phyloP scores from a whole-genome alignment of 495 filamentous ascomycete genomes.

The Aspergillus baeticus region DNA sequence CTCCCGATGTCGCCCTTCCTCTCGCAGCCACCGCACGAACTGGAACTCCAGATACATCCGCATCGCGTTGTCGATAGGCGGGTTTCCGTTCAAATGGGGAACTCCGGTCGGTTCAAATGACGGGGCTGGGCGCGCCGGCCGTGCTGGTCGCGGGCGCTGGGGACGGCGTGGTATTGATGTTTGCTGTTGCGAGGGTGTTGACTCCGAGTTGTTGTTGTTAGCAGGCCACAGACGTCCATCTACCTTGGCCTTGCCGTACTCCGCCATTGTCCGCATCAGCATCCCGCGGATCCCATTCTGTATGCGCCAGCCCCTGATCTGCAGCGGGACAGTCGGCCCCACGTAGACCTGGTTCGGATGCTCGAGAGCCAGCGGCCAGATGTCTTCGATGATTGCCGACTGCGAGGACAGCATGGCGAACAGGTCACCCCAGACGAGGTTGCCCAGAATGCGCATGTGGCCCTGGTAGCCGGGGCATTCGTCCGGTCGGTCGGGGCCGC shows the following conservation, averaged over 20 bases:
- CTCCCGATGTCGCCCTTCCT: not conserved
- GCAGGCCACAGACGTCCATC: not conserved
- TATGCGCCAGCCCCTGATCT: conserved; percentile 20
- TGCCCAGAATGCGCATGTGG: conserved; percentile 31
- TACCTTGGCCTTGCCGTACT: conserved; percentile 1
- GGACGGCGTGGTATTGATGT: too few species aligned
- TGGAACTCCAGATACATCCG: not conserved
- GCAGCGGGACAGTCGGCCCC: conserved; percentile 25
- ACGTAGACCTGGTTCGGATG: conserved; percentile 36
- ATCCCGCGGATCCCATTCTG: conserved; percentile 20
- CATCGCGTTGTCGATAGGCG: not conserved
- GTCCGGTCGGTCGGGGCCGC: conserved; percentile 15
- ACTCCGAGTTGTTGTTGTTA: too few species aligned
- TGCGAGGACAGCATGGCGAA: conserved; percentile 20
- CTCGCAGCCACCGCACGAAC: not conserved
- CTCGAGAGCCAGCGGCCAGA: conserved; percentile 30
- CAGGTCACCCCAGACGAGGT: conserved; percentile 35
- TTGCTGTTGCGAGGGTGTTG: not conserved
- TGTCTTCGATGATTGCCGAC: conserved; percentile 15
- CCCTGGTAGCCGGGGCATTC: conserved; percentile 26
- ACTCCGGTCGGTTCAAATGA: too few species aligned
- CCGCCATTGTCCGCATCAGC: conserved; percentile 9
- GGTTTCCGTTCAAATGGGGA: too few species aligned
- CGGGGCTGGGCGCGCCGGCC: too few species aligned
- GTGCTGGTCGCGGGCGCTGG: too few species aligned